Base-by-base conservation (phyloP, 768 basidiomycete genomes). In the Agrocybe pediades region DNA sequence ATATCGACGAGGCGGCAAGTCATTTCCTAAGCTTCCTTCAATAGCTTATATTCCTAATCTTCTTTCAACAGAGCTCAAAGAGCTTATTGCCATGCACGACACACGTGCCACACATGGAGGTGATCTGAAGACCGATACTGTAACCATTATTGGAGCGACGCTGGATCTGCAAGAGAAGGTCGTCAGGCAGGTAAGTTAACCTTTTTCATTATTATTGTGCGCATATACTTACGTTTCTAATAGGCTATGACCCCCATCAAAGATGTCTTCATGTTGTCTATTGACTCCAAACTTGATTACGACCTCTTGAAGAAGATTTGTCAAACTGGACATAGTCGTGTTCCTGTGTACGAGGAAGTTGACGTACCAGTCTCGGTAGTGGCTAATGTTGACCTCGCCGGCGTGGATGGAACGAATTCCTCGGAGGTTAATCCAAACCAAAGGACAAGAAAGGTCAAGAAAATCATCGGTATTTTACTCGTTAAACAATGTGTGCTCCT, bases 401-500 rank as follows among this genome's bases (percentile, higher is more conserved):
- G 51, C 15, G 25, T 45, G 26, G 60, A 63, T 27, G 55, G 56
- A 30, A 46, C 44, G n/a, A 20, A 17, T 3, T 23, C 52, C 1
- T 47, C 42, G 17, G 59, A 56, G 8, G 60, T 59, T 3, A 56
- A 51, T 33, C 46, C 46, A 23, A 46, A 56, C 17, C 56, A 61
- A 55, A 67, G 74, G 52, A 77, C 74, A 9, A 71, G 77, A 51
- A 85, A 79, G 63, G 82, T 84, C 49, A 92, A 91, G 74, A 92
- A 87, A 71, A 92, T 95, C 36, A 70, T 94, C 8, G 94, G 94
- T 0, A 89, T 93, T 44, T 73, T 96, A 45, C 78, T 96, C 9
- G 92, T 95, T 49, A 96, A 95, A 68, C 88, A 92, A 72, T 93
- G 91, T 64, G 88, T 95, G 8, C 70, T 94, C 56, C 79, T 95